These are phyloP conservation scores for Boletus sp. DNA, from an alignment of 768 basidiomycete genomes.

Conservation along the genomic window DNA sequence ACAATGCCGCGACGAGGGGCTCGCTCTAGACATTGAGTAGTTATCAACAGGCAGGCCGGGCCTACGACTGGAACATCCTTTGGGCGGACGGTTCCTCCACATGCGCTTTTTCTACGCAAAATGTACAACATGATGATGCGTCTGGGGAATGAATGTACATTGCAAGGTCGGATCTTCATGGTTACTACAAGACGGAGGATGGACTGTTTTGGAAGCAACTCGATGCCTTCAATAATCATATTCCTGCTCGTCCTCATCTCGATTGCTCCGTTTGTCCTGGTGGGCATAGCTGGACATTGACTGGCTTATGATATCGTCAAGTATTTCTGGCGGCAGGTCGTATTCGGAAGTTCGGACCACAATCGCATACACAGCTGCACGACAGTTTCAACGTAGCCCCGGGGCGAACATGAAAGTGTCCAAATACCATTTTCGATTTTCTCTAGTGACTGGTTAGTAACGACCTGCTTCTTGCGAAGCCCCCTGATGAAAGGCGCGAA, in stretches of 20 bases:
- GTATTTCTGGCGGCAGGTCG: slow-evolving; percentile 60
- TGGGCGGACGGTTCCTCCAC: not conserved
- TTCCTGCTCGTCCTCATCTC: slow-evolving; percentile 29
- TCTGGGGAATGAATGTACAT: not conserved
- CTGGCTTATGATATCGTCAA: slow-evolving; percentile 64
- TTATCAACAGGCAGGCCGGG: not conserved
- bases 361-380: slow-evolving; percentile 67
- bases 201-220: not conserved
- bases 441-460: slow-evolving; percentile 81
- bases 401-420: not conserved
- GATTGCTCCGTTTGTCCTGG: slow-evolving; percentile 18
- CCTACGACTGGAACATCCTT: not conserved
- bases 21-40: slow-evolving; percentile 14
- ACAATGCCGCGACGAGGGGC: slow-evolving; percentile 13
- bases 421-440: slow-evolving; percentile 88
- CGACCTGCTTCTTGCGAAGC: slow-evolving; percentile 81
- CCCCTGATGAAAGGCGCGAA: slow-evolving; percentile 68
- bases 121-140: not conserved
- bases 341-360: slow-evolving; percentile 71
- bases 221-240: slow-evolving; percentile 15
- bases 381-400: slow-evolving; percentile 3
- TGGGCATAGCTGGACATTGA: slow-evolving; percentile 36
- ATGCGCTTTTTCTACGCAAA: not conserved
- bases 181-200: not conserved
- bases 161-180: not conserved